Evolutionary conservation across 2,329 filamentous ascomycete genomes (phyloP).

Genomic region (Penicillium sp.): DNA sequence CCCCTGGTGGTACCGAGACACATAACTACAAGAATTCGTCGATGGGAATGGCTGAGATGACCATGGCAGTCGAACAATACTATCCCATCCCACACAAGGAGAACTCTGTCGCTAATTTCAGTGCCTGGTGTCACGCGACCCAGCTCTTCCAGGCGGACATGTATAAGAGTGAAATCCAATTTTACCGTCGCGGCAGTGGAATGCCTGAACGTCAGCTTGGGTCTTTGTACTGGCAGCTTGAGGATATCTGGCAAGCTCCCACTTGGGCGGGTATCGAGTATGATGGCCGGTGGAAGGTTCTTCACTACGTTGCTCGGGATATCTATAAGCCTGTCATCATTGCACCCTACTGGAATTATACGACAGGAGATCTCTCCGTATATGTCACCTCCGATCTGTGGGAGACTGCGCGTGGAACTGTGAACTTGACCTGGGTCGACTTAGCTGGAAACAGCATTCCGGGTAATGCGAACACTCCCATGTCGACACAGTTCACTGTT

Average conservation of each 20-base stretch:
- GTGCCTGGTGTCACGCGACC: slow-evolving; percentile 61
- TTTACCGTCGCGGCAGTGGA: slow-evolving; percentile 61
- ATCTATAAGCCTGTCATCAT: slow-evolving; percentile 60
- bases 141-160: slow-evolving; percentile 66
- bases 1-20: slow-evolving; percentile 50
- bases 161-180: slow-evolving; percentile 61
- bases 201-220: slow-evolving; percentile 59
- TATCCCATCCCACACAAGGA: slow-evolving; percentile 58
- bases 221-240: slow-evolving; percentile 64
- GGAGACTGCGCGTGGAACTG: slow-evolving; percentile 48
- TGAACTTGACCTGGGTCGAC: slow-evolving; percentile 53
- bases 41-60: slow-evolving; percentile 56
- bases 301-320: slow-evolving; percentile 60
- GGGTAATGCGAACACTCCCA: slow-evolving; percentile 35
- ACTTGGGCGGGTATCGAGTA: slow-evolving; percentile 66
- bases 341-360: slow-evolving; percentile 56
- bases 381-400: slow-evolving; percentile 62
- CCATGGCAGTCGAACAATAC: slow-evolving; percentile 54
- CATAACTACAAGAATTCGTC: slow-evolving; percentile 42
- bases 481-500: slow-evolving; percentile 42
- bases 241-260: slow-evolving; percentile 65
- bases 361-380: slow-evolving; percentile 51
- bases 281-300: slow-evolving; percentile 61
- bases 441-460: slow-evolving; percentile 48
- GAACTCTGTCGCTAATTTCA: slow-evolving; percentile 58